Evolutionary conservation across 2,329 filamentous ascomycete genomes (phyloP).

Genomic region (Ceratocystis papillata): DNA sequence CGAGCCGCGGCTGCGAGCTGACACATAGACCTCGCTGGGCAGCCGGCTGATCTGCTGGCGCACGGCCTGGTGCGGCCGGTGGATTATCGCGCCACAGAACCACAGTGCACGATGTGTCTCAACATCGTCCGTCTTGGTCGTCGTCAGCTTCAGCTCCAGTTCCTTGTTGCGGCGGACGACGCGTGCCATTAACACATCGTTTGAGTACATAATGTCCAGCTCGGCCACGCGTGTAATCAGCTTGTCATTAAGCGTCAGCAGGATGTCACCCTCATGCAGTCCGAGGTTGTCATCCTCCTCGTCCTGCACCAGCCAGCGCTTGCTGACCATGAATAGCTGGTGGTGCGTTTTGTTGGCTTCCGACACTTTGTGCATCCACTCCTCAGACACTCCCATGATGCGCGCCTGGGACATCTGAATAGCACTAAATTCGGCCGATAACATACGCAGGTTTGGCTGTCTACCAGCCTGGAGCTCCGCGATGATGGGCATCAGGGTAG

Average conservation of each 20-base stretch:
- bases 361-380: constrained; percentile 88
- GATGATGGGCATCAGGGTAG: constrained; percentile 79
- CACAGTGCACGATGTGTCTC: constrained; percentile 87
- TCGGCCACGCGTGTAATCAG: constrained; percentile 89
- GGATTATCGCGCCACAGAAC: constrained; percentile 89
- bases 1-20: constrained; percentile 69
- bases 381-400: constrained; percentile 91
- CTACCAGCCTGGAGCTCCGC: constrained; percentile 70
- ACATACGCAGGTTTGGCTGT: constrained; percentile 71
- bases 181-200: constrained; percentile 69
- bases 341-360: constrained; percentile 82
- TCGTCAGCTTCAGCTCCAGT: constrained; percentile 65
- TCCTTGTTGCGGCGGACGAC: constrained; percentile 79
- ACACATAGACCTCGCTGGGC: constrained; percentile 93
- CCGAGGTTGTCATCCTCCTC: constrained; percentile 31
- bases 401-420: constrained; percentile 95
- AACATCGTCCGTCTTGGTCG: constrained; percentile 76
- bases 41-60: constrained; percentile 94
- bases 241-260: constrained; percentile 80
- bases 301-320: constrained; percentile 59
- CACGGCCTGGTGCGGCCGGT: constrained; percentile 90
- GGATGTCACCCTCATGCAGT: constrained; percentile 80
- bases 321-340: constrained; percentile 96
- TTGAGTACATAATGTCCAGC: constrained; percentile 91
- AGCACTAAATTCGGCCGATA: constrained; percentile 88